Evolutionary conservation across 768 basidiomycete genomes (phyloP).

Genomic region (Thelephora ganbajun): DNA sequence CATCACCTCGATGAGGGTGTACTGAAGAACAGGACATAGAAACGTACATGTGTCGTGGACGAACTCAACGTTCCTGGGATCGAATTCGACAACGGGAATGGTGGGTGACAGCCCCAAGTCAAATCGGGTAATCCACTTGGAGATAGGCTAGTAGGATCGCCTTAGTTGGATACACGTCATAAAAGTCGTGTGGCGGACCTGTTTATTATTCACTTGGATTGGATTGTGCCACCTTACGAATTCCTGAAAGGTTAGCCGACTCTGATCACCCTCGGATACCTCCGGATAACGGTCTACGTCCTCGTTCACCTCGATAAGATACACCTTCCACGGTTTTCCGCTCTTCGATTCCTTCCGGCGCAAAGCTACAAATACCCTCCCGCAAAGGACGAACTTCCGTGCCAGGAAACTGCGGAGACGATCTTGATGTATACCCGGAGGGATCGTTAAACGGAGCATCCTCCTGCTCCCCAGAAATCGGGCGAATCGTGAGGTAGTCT

Average conservation of each 20-base stretch:
- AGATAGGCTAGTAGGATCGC: not conserved
- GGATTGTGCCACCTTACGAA: conserved; percentile 61
- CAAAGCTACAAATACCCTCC: conserved; percentile 48
- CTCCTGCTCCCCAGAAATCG: conserved; percentile 53
- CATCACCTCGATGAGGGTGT: too few relatives aligned
- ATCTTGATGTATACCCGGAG: conserved; percentile 6
- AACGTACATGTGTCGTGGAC: not conserved
- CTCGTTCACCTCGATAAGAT: conserved; percentile 45
- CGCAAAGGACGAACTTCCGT: conserved; percentile 46
- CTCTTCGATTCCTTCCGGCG: conserved; percentile 42
- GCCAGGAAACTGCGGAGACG: conserved; percentile 19
- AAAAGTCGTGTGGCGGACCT: not conserved
- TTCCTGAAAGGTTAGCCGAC: conserved; percentile 27
- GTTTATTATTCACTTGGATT: conserved; percentile 9
- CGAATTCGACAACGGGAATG: not conserved
- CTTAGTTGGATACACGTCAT: conserved; percentile 1
- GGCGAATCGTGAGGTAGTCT: conserved; percentile 50
- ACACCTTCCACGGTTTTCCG: conserved; percentile 21
- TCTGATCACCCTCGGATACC: conserved; percentile 30
- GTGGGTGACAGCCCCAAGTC: not conserved
- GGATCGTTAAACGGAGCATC: conserved; percentile 33
- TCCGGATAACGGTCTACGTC: conserved; percentile 27
- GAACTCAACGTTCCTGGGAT: not conserved
- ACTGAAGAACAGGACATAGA: not conserved
- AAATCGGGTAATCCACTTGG: not conserved